These are phyloP conservation scores for Xerocomus minutiporus DNA, from an alignment of 1,284 basidiomycete species.

Conservation along the genomic window DNA sequence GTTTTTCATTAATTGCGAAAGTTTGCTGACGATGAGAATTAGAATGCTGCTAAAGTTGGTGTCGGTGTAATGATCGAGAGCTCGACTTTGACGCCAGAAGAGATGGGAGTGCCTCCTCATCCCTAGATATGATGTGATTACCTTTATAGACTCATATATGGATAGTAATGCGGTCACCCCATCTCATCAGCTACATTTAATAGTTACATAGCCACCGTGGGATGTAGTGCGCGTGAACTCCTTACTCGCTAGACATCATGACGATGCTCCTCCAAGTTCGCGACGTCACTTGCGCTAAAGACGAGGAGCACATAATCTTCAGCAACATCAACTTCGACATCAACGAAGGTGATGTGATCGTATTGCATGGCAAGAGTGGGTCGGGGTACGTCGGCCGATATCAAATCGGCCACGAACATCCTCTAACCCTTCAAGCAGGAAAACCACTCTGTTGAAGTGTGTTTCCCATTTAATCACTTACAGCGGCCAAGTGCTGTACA, in stretches of 20 bases:
- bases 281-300: conserved; percentile 27
- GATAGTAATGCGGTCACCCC: conserved; percentile 17
- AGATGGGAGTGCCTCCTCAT: conserved; percentile 65
- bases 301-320: conserved; percentile 40
- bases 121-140: conserved; percentile 37
- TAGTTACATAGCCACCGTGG: conserved; percentile 14
- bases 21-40: conserved; percentile 14
- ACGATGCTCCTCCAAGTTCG: conserved; percentile 20
- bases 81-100: conserved; percentile 69
- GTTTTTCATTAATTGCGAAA: neutral
- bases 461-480: conserved; percentile 75
- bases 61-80: conserved; percentile 96
- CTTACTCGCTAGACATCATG: conserved; percentile 9
- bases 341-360: conserved; percentile 65
- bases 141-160: conserved; percentile 25
- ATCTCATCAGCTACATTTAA: conserved; percentile 2
- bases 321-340: conserved; percentile 55
- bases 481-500: conserved; percentile 58
- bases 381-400: conserved; percentile 43
- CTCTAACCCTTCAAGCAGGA: conserved; percentile 38
- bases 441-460: conserved; percentile 80
- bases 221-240: conserved; percentile 7
- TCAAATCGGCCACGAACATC: neutral
- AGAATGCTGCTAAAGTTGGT: conserved; percentile 92
- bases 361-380: conserved; percentile 73